Base-by-base conservation (phyloP, 805 yeast species). In the Monosporozyma solicola region DNA sequence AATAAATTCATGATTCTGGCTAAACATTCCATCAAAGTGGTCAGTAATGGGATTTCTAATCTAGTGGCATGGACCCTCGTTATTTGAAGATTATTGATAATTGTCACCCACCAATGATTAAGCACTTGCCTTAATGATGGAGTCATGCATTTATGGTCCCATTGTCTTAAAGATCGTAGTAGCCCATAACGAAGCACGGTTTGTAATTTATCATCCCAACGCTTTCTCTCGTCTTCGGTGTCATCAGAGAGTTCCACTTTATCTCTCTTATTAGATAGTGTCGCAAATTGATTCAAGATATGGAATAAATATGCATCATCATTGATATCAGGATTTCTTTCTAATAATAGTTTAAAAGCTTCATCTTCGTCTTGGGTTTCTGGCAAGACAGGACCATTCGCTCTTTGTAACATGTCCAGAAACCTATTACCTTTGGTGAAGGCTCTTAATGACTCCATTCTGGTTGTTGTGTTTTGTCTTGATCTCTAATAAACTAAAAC, bases 11-110 rank as follows among this genome's bases (percentile, higher is more conserved):
- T 43, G 10, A 43, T 15, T 22, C 46, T 7, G 5, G 46, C 67
- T 13, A 71, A 57, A 44, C 68, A 62, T 50, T 71, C 74, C 39
- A 71, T 49, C 5, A 63, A 55, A 6, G 69, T 68, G 2, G 71
- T 64, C 1, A 63, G 47, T n/a, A 60, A 46, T 22, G 62, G 47
- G 10, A 51, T 5, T n/a, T 25, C 43, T 8, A 20, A 27, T 5
- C 31, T 20, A 9, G 22, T 51, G 5, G 43, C 22, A 24, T 27
- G 25, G 3, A 8, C 20, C 25, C 46, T 43, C 2, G 46, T 5
- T 4, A 13, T 9, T 24, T 29, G 24, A 20, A 43, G 25, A 24
- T 43, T 22, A 24, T 43, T 43, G 9, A 43, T 5, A 3, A 65
- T 49, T 1, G 65, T 57, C 1, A 62, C 56, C 72, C 72, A 68